A percentile compares a stretch with the other conserved stretches of the same genome.
Conservation (phyloP, 345 rosid species). For the Gossypium arboreum region DNA sequence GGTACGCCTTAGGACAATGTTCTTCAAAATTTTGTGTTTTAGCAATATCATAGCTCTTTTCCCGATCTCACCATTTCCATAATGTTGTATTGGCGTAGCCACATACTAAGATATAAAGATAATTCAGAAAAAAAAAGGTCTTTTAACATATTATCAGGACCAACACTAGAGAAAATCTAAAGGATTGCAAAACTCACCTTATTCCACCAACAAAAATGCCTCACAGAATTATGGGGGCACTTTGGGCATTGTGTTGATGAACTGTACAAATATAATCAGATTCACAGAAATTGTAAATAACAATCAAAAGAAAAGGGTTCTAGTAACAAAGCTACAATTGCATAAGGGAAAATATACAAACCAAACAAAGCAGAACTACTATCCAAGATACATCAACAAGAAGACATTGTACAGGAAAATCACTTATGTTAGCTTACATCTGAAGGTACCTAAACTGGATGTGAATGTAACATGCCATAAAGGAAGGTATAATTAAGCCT, state of each 20-base stretch:
- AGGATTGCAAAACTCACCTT: slow-evolving; percentile 46
- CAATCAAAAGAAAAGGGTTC: slow-evolving; percentile 5
- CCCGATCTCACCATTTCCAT: slow-evolving; percentile 45
- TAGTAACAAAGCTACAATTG: not conserved
- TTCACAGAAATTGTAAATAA: slow-evolving; percentile 11
- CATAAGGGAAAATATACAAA: not conserved
- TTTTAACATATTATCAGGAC: not conserved
- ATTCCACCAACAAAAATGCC: slow-evolving; percentile 99
- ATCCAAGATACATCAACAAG: not conserved
- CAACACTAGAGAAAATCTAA: slow-evolving; percentile 11
- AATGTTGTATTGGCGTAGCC: slow-evolving; percentile 62
- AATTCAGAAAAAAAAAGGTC: not conserved
- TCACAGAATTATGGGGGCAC: slow-evolving; percentile 77
- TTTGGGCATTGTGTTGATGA: slow-evolving; percentile 46
- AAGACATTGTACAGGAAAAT: not conserved
- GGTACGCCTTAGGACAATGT: slow-evolving; percentile 77
- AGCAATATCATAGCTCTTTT: slow-evolving; percentile 86
- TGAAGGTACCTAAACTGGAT: not conserved
- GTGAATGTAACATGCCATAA: not conserved
- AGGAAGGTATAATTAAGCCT: not conserved
- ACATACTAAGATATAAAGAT: slow-evolving; percentile 44
- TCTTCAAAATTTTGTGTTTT: slow-evolving; percentile 71
- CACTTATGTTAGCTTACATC: not conserved
- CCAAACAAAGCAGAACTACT: not conserved
- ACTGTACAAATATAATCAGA: slow-evolving; percentile 35